Base-by-base conservation (phyloP, 164 flowering plant genomes). In the Vitis vinifera region DNA sequence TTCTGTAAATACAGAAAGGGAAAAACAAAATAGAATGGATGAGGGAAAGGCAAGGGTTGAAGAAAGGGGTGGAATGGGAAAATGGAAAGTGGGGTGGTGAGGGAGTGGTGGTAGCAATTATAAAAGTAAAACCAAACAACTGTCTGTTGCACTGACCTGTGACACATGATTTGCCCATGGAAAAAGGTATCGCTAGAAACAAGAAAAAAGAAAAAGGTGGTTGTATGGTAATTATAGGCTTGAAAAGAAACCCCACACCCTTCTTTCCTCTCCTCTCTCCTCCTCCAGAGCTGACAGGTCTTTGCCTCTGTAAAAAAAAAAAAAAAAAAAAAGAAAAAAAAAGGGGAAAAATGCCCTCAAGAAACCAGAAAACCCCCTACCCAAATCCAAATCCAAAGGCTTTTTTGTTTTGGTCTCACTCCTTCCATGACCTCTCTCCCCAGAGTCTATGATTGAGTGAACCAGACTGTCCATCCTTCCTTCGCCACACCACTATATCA, bases 91-190 rank as follows among this genome's bases (percentile, higher is more conserved):
- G 47, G 48, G 48, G 44, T 37, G 48, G 44, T 4, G 44, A 37
- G 7, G 44, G 44, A 37, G 44, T 37, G 59, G 53, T 53, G 76
- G 73, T 62, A 53, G 62, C 65, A 76, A 67, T 63, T 67, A 66
- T 23, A 51, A 75, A 72, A 71, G 77, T 14, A 59, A 44, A 63
- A 73, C 51, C 68, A 68, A 73, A 59, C 70, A 69, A 76, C 75
- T 78, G 78, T 76, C 68, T 19, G 70, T 70, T 59, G 59, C 62
- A 37, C 62, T 68, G 66, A 62, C 27, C 73, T 59, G 73, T 68
- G 78, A 70, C 79, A 73, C 77, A 76, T 81, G 81, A 81, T 78
- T 78, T 78, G 73, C 59, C 74, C 56, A 55, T 53, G 31, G 74
- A 65, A 78, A 81, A 78, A 67, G 82, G 66, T 69, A 64, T 68